A percentile compares a stretch with the other conserved stretches of the same genome.
phyloP scores from a whole-genome alignment of 2,329 filamentous ascomycete genomes.

The Rachicladosporium sp. region DNA sequence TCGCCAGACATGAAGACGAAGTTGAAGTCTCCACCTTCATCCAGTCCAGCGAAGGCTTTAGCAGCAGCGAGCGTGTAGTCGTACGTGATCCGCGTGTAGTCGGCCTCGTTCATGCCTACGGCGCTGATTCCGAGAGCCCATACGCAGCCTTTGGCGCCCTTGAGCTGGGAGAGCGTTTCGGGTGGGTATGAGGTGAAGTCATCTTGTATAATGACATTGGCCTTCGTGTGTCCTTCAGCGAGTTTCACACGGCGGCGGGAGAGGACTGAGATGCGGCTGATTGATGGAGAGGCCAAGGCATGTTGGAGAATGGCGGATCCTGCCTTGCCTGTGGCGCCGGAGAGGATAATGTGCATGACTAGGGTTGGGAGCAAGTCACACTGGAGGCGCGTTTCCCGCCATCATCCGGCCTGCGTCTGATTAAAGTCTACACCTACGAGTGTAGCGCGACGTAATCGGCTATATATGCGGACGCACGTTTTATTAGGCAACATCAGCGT shows the following conservation, averaged over 20 bases:
- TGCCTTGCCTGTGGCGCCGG: constrained; percentile 31
- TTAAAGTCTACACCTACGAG: too few relatives aligned
- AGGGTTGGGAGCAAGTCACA: too few relatives aligned
- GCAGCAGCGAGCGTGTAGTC: constrained; percentile 54
- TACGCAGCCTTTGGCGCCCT: constrained; percentile 54
- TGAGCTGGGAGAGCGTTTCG: constrained; percentile 45
- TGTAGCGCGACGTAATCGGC: too few relatives aligned
- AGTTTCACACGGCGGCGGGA: constrained; percentile 52
- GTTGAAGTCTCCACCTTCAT: constrained; percentile 41
- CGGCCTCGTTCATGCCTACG: constrained; percentile 23
- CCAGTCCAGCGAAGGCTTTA: constrained; percentile 42
- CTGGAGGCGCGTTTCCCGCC: too few relatives aligned
- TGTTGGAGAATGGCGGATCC: constrained; percentile 28
- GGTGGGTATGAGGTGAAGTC: constrained; percentile 53
- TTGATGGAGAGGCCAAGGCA: constrained; percentile 28
- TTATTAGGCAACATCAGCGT: too few relatives aligned
- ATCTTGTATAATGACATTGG: constrained; percentile 54
- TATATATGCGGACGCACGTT: too few relatives aligned
- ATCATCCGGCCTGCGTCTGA: too few relatives aligned
- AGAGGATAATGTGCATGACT: constrained; percentile 30
- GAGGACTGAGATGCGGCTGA: constrained; percentile 57
- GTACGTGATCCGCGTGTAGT: constrained; percentile 55
- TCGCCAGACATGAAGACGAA: constrained; percentile 61
- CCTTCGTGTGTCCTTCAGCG: constrained; percentile 48
- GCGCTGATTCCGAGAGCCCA: constrained; percentile 56